These are phyloP conservation scores for Ophiocordyceps camponoti-saundersi DNA, from an alignment of 2,329 filamentous ascomycete genomes.

Conservation along the genomic window DNA sequence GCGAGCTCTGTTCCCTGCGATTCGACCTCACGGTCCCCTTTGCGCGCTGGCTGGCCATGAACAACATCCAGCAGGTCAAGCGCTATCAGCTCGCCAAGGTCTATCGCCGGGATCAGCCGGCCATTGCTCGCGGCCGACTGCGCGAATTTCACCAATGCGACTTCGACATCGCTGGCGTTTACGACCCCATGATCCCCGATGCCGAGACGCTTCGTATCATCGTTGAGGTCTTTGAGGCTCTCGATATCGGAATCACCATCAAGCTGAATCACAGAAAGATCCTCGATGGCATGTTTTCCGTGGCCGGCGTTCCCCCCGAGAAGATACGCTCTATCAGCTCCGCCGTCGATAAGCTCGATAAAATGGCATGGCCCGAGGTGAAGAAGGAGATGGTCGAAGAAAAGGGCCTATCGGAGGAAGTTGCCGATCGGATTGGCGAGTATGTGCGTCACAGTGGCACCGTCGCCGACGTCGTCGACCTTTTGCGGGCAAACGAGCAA, in stretches of 20 bases:
- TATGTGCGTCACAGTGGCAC: slow-evolving; percentile 68
- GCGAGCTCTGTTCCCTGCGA: slow-evolving; percentile 29
- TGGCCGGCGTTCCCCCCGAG: slow-evolving; percentile 73
- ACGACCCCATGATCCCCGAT: slow-evolving; percentile 84
- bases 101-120: slow-evolving; percentile 26
- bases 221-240: slow-evolving; percentile 66
- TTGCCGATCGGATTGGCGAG: slow-evolving; percentile 76
- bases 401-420: slow-evolving; percentile 59
- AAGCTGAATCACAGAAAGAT: slow-evolving; percentile 94
- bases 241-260: slow-evolving; percentile 64
- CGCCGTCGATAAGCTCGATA: slow-evolving; percentile 92
- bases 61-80: slow-evolving; percentile 72
- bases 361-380: slow-evolving; percentile 78
- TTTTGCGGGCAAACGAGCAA: slow-evolving; percentile 48
- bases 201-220: slow-evolving; percentile 76
- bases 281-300: slow-evolving; percentile 78
- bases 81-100: slow-evolving; percentile 93
- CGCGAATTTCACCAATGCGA: slow-evolving; percentile 96
- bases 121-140: slow-evolving; percentile 84
- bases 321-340: slow-evolving; percentile 83
- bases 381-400: slow-evolving; percentile 74
- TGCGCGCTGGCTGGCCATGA: slow-evolving; percentile 46
- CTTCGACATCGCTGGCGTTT: slow-evolving; percentile 80
- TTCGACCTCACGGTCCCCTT: slow-evolving; percentile 1
- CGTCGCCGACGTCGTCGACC: slow-evolving; percentile 49